Evolutionary conservation across 1,284 basidiomycete genomes (phyloP), one percentile per base, ranked within the genome.

Genomic region (Caloboletus firmus): DNA sequence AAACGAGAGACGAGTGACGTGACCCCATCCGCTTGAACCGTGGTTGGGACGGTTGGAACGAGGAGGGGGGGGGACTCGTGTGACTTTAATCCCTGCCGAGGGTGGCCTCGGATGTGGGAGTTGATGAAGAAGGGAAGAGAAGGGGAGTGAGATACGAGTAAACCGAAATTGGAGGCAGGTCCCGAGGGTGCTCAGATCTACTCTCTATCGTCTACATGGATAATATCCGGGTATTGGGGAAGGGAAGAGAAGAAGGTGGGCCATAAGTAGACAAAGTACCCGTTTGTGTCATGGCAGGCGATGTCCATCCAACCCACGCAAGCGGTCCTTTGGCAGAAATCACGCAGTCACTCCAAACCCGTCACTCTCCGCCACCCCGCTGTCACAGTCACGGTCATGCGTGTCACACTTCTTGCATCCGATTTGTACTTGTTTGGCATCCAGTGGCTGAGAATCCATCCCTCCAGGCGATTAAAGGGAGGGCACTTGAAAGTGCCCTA

Each of bases 401-500:
- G 0, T 13, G 61, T 64, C 61, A 62, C 61, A 1, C 10, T 26
- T 18, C 10, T 22, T 17, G 30, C 12, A 11, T 39, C n/a, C 37
- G 1, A n/a, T 68, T 60, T 71, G 60, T 8, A 7, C 31, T 0
- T 71, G 20, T 72, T 68, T 69, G 45, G 13, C 4, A 0, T 35
- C 0, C 5, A 2, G 67, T 71, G 70, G 70, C 68, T 57, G 48
- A 52, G 59, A 54, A 55, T 47, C 44, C 54, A 37, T n/a, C 24
- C 44, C 17, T 32, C 40, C 34, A 54, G 49, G 49, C 56, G 66
- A 70, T 69, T 67, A 72, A 69, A 71, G 56, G 41, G 51, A 54
- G 37, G 52, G 65, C 69, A 59, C 57, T 28, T 30, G n/a, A n/a
- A n/a, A n/a, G 30, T 20, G 71, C 52, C 72, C 71, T 74, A 77